phyloP scores from a whole-genome alignment of 306 rosid genomes.

The Alnus rubra region DNA sequence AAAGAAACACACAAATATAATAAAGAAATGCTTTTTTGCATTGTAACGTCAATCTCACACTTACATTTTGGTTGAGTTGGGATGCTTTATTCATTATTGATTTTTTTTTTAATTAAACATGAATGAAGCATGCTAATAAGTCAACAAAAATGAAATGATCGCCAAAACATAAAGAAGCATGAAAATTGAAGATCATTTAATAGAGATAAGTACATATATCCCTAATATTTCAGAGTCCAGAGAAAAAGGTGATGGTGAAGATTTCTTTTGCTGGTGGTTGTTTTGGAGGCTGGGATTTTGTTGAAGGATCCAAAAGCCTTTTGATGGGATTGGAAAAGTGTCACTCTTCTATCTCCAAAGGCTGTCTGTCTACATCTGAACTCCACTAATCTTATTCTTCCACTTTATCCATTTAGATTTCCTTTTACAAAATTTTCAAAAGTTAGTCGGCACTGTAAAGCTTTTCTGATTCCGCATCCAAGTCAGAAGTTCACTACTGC shows the following conservation, averaged over 20 bases:
- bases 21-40: too few relatives aligned
- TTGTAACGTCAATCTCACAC: too few relatives aligned
- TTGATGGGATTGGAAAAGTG: constrained; percentile 23
- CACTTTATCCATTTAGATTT: constrained; percentile 33
- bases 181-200: not conserved
- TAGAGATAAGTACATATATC: not conserved
- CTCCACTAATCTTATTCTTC: constrained; percentile 27
- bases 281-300: constrained; percentile 17
- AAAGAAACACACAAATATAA: too few relatives aligned
- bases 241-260: not conserved
- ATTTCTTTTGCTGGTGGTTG: constrained; percentile 7
- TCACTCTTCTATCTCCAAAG: constrained; percentile 7
- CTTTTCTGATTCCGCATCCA: constrained; percentile 36
- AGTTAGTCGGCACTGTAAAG: constrained; percentile 20
- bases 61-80: too few relatives aligned
- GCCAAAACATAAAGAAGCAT: too few relatives aligned
- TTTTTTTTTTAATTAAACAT: too few relatives aligned
- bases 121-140: too few relatives aligned
- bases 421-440: constrained; percentile 3
- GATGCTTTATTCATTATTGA: too few relatives aligned
- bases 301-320: constrained; percentile 5
- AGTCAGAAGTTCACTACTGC: constrained; percentile 38
- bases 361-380: constrained; percentile 29
- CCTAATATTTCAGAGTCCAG: not conserved
- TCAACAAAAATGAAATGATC: too few relatives aligned